Percentiles rank a stretch among this genome's conserved stretches.
These are phyloP conservation scores for Nakazawaea ishiwadae DNA, from an alignment of 805 yeast species.

Conservation along the genomic window DNA sequence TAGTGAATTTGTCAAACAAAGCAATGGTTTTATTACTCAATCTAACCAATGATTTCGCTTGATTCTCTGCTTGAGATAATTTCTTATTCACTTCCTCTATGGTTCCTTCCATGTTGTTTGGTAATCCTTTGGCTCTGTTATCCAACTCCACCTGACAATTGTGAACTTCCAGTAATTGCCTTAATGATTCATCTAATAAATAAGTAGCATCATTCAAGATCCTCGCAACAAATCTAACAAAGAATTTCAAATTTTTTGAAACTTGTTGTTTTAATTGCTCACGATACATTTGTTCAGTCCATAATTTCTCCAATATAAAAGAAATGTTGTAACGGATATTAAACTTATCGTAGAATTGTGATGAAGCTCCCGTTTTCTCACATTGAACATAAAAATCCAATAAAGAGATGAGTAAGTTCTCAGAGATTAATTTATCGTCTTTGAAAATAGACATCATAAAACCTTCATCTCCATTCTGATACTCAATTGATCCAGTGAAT, in stretches of 20 bases:
- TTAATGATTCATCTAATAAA: conserved; percentile 83
- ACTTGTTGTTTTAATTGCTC: conserved; percentile 67
- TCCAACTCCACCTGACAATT: conserved; percentile 62
- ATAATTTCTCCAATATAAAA: conserved; percentile 72
- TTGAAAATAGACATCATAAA: conserved; percentile 65
- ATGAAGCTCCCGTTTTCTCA: conserved; percentile 92
- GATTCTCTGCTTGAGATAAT: conserved; percentile 61
- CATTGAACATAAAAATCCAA: conserved; percentile 90
- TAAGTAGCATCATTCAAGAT: conserved; percentile 93
- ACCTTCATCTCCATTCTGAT: conserved; percentile 59
- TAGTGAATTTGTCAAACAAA: conserved; percentile 75
- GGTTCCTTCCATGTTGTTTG: conserved; percentile 38
- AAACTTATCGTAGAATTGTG: conserved; percentile 95
- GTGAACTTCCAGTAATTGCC: conserved; percentile 75
- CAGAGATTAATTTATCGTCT: conserved; percentile 53
- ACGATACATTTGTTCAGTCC: conserved; percentile 70
- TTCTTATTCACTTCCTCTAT: conserved; percentile 57
- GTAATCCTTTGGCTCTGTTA: conserved; percentile 35
- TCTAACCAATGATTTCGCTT: conserved; percentile 78
- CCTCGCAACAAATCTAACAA: conserved; percentile 88
- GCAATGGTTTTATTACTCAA: conserved; percentile 78
- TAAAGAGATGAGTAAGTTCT: conserved; percentile 73
- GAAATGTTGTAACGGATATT: conserved; percentile 86
- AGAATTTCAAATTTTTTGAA: conserved; percentile 68
- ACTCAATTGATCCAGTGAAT: conserved; percentile 65